Conservation (phyloP, 2,329 filamentous ascomycete species). For the Claviceps sp. region DNA sequence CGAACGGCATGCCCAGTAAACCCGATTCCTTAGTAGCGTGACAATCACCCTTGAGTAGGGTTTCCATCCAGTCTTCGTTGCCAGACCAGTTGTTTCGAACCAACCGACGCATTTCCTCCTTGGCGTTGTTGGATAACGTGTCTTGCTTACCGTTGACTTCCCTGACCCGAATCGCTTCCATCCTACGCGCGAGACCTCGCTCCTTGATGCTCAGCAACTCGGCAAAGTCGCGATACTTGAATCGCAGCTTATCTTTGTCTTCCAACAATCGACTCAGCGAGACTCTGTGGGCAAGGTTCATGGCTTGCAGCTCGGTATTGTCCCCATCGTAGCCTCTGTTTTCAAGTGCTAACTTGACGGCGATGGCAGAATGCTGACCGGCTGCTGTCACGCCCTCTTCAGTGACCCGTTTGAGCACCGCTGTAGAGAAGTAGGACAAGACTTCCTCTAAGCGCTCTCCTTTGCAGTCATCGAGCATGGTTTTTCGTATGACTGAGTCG, state of each 20-base stretch:
- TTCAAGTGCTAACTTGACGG: constrained; percentile 44
- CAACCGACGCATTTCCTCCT: constrained; percentile 40
- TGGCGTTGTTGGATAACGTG: constrained; percentile 28
- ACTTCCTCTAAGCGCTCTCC: constrained; percentile 84
- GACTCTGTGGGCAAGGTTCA: constrained; percentile 61
- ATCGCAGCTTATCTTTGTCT: constrained; percentile 45
- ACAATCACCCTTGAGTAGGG: constrained; percentile 54
- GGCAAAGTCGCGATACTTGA: constrained; percentile 49
- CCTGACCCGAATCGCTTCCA: constrained; percentile 29
- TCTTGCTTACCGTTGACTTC: constrained; percentile 14
- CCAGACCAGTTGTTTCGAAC: constrained; percentile 69
- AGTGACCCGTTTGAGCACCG: constrained; percentile 60
- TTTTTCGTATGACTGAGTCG: constrained; percentile 74
- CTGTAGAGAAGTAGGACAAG: constrained; percentile 69
- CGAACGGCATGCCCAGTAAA: constrained; percentile 54
- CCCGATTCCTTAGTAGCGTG: constrained; percentile 41
- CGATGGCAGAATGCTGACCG: constrained; percentile 31
- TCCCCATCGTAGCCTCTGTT: constrained; percentile 42
- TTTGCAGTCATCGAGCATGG: constrained; percentile 92
- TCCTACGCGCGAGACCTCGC: constrained; percentile 38
- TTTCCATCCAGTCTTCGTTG: constrained; percentile 58
- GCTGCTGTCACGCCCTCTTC: constrained; percentile 27
- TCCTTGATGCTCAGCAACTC: constrained; percentile 52
- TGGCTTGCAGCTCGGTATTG: constrained; percentile 42
- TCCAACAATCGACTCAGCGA: constrained; percentile 48